Evolutionary conservation across 495 filamentous ascomycete species (phyloP), one percentile per base, ranked within the genome.

Genomic region (Hamigera avellanea): DNA sequence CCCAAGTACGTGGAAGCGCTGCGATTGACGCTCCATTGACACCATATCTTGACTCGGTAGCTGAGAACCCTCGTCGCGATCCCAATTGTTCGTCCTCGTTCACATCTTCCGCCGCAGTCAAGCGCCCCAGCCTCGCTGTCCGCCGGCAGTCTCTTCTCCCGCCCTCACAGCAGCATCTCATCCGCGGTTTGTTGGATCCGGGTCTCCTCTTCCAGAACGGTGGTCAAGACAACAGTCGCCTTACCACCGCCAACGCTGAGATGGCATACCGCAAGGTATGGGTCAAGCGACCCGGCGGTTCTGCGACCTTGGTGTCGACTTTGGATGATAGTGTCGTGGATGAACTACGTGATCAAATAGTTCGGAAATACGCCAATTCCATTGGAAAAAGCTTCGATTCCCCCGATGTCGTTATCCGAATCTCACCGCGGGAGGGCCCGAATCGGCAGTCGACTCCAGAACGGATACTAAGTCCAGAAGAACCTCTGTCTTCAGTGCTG

Each of bases 361-460:
- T 98, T 45, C 75, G 73, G 44, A 96, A 95, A 62, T 98, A 95
- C 54, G 76, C 74, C 34, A 98, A 98, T 58, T 89, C 87, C 7
- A 63, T 98, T 19, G 93, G 89, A 6, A 77, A 75, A 48, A 81
- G 67, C 16, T 95, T 86, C 48, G 91, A 98, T 62, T 67, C 91
- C 12, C 93, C 91, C 14, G 91, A 98, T 57, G 69, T 89, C 26
- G 70, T 68, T 17, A 64, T 96, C 36, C 72, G 75, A 10, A 75
- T 95, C 38, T 14, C 56, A 1, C 57, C 70, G 5, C 57, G 76
- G 16, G 65, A 70, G 19, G 57, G 57, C n/a, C 37, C 62, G 33
- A 61, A 49, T 27, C 49, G 69, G 56, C 62, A 71, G 26, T 52
- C 58, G 9, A 61, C 67, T 15, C 53, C 55, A 17, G 85, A 86